These are phyloP conservation scores for Scytalidium sp. DNA, from an alignment of 2,329 filamentous ascomycete species.

Conservation along the genomic window DNA sequence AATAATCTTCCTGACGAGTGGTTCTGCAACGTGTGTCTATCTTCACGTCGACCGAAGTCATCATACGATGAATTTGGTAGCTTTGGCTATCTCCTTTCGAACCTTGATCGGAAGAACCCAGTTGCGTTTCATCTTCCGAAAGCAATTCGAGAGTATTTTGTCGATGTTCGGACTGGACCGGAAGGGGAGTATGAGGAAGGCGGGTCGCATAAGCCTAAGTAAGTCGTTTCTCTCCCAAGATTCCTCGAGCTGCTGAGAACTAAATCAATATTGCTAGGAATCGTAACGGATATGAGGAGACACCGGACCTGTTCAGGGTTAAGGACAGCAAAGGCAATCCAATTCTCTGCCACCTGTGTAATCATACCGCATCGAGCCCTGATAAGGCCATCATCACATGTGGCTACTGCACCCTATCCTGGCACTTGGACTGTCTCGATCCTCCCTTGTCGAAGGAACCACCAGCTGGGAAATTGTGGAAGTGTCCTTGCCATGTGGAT, in stretches of 20 bases:
- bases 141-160: constrained; percentile 71
- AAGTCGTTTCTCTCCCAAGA: constrained; percentile 33
- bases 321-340: constrained; percentile 70
- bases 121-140: constrained; percentile 70
- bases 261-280: constrained; percentile 36
- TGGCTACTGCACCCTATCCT: constrained; percentile 76
- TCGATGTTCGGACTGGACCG: constrained; percentile 71
- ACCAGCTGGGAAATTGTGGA: constrained; percentile 70
- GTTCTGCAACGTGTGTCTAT: constrained; percentile 75
- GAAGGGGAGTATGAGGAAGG: constrained; percentile 81
- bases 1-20: constrained; percentile 69
- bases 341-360: constrained; percentile 76
- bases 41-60: constrained; percentile 37
- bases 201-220: constrained; percentile 53
- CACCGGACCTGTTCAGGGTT: constrained; percentile 64
- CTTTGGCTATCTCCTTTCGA: constrained; percentile 62
- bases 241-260: background rate
- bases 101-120: constrained; percentile 66
- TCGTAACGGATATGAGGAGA: constrained; percentile 51
- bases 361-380: constrained; percentile 57
- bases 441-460: constrained; percentile 80
- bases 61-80: constrained; percentile 43
- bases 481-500: constrained; percentile 83
- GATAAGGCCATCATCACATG: constrained; percentile 77
- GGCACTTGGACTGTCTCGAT: constrained; percentile 91